These are phyloP conservation scores for Rhizopus delemar DNA, from an alignment of 371 early-diverging fungal genomes.

Conservation along the genomic window DNA sequence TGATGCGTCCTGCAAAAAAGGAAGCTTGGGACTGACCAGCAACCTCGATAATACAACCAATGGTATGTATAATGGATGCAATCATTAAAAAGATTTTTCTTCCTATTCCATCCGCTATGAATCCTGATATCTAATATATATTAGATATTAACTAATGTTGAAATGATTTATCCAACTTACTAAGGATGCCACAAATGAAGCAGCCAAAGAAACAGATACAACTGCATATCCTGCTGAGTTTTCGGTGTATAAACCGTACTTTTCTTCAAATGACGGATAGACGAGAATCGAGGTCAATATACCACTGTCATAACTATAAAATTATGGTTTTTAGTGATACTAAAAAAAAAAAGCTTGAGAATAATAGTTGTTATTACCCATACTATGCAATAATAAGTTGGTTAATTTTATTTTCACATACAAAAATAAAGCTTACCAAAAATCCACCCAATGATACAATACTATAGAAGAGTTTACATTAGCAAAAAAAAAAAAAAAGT, in stretches of 20 bases:
- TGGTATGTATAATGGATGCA: conserved; percentile 65
- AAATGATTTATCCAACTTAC: neutral
- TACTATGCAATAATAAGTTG: neutral
- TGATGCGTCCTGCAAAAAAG: conserved; percentile 72
- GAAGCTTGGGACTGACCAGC: conserved; percentile 47
- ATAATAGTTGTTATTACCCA: neutral
- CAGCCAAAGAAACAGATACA: conserved; percentile 32
- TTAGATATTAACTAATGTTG: neutral
- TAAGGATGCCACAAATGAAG: conserved; percentile 31
- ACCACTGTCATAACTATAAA: conserved; percentile 49
- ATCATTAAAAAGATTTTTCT: conserved; percentile 42
- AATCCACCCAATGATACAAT: conserved; percentile 53
- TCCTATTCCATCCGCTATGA: conserved; percentile 39
- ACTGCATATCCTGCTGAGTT: conserved; percentile 22
- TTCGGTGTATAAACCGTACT: conserved; percentile 15
- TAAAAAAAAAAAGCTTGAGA: neutral
- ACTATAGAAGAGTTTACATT: conserved; percentile 10
- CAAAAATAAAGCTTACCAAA: conserved; percentile 33
- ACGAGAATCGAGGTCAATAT: conserved; percentile 41
- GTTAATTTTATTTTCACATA: neutral
- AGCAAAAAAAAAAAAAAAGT: neutral
- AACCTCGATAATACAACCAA: conserved; percentile 73
- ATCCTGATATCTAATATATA: conserved; percentile 31
- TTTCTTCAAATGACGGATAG: conserved; percentile 41
- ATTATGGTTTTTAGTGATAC: conserved; percentile 28